phyloP scores from a whole-genome alignment of 306 rosid genomes.

The Hylodesmum podocarpum region DNA sequence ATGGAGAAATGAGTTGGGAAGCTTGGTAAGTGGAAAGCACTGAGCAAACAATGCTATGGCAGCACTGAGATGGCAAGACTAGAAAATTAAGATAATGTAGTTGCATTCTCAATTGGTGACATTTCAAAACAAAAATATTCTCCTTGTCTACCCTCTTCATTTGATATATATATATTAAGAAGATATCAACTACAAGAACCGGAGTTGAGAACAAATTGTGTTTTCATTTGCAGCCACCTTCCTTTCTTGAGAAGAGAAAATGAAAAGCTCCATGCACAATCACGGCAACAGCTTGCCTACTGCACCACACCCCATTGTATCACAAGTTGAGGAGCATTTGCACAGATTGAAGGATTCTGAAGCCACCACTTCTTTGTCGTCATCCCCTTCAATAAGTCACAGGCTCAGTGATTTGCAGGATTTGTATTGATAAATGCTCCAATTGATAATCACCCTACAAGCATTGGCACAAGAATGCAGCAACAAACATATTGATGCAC shows the following conservation, averaged over 20 bases:
- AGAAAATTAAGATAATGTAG: background rate
- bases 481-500: background rate
- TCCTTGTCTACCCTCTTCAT: slow-evolving; percentile 18
- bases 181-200: background rate
- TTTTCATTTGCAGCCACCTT: background rate
- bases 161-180: slow-evolving; percentile 24
- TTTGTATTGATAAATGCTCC: slow-evolving; percentile 23
- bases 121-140: slow-evolving; percentile 10
- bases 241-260: background rate
- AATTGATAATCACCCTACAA: slow-evolving; percentile 6
- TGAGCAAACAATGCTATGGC: background rate
- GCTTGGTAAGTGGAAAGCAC: slow-evolving; percentile 23
- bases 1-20: slow-evolving; percentile 20
- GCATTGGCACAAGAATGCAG: slow-evolving; percentile 4
- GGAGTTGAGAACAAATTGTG: background rate
- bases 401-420: slow-evolving; percentile 18
- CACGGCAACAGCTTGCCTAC: slow-evolving; percentile 20
- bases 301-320: slow-evolving; percentile 20
- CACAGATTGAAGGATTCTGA: slow-evolving; percentile 18
- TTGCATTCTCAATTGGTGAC: background rate
- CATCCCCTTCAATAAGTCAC: slow-evolving; percentile 6
- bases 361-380: slow-evolving; percentile 21
- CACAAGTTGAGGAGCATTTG: slow-evolving; percentile 25
- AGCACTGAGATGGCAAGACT: slow-evolving; percentile 3
- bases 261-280: slow-evolving; percentile 3